phyloP scores from a whole-genome alignment of 2,329 filamentous ascomycete species.

The Podosphaera xanthii region DNA sequence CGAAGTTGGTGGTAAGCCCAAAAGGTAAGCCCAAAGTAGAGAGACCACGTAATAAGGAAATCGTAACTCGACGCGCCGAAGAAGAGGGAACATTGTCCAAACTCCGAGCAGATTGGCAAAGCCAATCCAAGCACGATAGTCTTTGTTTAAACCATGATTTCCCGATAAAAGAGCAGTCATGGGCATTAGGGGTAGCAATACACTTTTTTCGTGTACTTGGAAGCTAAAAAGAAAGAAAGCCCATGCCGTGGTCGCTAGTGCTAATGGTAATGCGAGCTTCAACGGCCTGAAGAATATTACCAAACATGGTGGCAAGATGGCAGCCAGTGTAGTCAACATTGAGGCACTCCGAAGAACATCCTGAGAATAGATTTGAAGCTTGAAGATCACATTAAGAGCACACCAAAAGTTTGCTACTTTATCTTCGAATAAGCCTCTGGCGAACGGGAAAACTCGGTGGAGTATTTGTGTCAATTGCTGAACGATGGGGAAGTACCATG shows the following conservation, averaged over 20 bases:
- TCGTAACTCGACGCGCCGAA: conserved; percentile 61
- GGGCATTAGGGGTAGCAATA: conserved; percentile 72
- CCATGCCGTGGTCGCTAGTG: conserved; percentile 72
- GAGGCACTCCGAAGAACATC: conserved; percentile 54
- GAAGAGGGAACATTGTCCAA: conserved; percentile 86
- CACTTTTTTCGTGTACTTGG: conserved; percentile 96
- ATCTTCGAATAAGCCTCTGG: conserved; percentile 90
- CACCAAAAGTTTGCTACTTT: conserved; percentile 99
- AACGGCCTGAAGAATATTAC: conserved; percentile 60
- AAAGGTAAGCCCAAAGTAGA: conserved; percentile 72
- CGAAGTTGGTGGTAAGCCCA: conserved; percentile 64
- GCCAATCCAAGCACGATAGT: conserved; percentile 74
- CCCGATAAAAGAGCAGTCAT: conserved; percentile 76
- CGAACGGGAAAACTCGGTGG: conserved; percentile 87
- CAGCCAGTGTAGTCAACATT: conserved; percentile 46
- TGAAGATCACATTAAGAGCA: conserved; percentile 69
- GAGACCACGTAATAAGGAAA: conserved; percentile 72
- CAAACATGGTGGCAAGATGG: conserved; percentile 58
- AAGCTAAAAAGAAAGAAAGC: conserved; percentile 96
- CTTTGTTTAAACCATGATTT: conserved; percentile 52
- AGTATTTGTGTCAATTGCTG: conserved; percentile 66
- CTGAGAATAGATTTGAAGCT: conserved; percentile 53
- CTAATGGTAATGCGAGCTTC: conserved; percentile 54
- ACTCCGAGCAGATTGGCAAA: conserved; percentile 75
- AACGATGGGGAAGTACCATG: conserved; percentile 50